Evolutionary conservation across 2,329 filamentous ascomycete species (phyloP), one percentile per base, ranked within the genome.

Genomic region (Fusarium newnesense): DNA sequence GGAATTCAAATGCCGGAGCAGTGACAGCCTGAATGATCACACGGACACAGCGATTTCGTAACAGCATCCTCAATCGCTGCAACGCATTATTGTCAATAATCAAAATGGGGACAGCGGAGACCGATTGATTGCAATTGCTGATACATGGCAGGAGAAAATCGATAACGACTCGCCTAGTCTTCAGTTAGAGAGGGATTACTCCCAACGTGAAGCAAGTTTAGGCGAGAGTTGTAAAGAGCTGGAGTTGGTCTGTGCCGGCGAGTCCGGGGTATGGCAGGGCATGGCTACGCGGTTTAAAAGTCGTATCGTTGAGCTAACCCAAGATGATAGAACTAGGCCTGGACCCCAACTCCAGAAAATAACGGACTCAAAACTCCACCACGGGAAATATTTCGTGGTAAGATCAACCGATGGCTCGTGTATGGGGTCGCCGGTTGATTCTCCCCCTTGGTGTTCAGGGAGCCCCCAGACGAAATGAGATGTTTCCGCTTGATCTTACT

Each of bases 371-470:
- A 61, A 44, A 64, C 66, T 69, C 50, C 47, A 69, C 57, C 64
- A n/a, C 42, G 57, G 47, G 37, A 28, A 64, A 56, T 34, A 49
- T 69, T n/a, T 34, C 42, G 37, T 36, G 57, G 64, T 44, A 69
- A 50, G 57, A 56, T 56, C 42, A 69, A 69, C 42, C 64, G 64
- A 69, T 69, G 43, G 64, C 64, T 64, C 32, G 42, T 50, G 32
- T 44, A 42, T 36, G 32, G 36, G 16, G 42, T 64, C 8, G 40
- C 44, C 19, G 26, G 21, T 39, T 42, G 12, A 40, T 43, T 70
- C 32, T 65, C n/a, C 30, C 40, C 59, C 16, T 6, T 40, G 50
- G 30, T n/a, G 44, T 16, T 42, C 3, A 30, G 44, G 40, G 30
- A 7, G 43, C 13, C 18, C 59, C 39, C 46, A 50, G 24, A 32